These are phyloP conservation scores for Taxawa tesnikishii DNA, from an alignment of 2,329 filamentous ascomycete genomes.

Conservation along the genomic window DNA sequence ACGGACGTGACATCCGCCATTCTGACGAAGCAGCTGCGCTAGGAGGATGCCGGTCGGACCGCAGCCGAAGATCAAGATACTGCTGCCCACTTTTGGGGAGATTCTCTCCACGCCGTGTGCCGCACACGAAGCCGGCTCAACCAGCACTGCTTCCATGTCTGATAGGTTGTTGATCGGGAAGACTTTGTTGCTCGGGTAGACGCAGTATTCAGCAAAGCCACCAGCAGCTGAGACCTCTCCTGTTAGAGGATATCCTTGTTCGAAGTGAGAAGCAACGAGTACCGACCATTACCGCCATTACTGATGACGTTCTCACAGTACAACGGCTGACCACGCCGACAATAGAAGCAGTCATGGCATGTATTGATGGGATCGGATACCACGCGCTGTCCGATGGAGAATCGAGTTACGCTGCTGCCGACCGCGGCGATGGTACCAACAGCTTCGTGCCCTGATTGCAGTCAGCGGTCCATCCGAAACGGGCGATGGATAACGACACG, in stretches of 20 bases:
- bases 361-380: constrained; percentile 51
- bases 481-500: too few relatives aligned
- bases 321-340: constrained; percentile 53
- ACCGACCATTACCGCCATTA: constrained; percentile 45
- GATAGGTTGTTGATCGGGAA: constrained; percentile 55
- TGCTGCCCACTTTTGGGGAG: constrained; percentile 50
- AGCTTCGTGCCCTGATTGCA: constrained; percentile 47
- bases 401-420: constrained; percentile 46
- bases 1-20: constrained; percentile 57
- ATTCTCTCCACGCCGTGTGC: constrained; percentile 60
- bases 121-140: constrained; percentile 61
- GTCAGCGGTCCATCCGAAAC: too few relatives aligned
- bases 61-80: constrained; percentile 53
- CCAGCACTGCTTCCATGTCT: constrained; percentile 56
- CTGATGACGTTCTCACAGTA: constrained; percentile 59
- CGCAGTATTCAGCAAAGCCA: constrained; percentile 60
- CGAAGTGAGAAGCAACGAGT: neutral
- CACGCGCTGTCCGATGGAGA: constrained; percentile 51
- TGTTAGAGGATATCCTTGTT: too few relatives aligned
- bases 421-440: constrained; percentile 51
- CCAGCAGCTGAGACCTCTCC: constrained; percentile 55
- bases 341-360: constrained; percentile 63
- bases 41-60: constrained; percentile 55
- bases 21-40: constrained; percentile 50
- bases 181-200: constrained; percentile 43